Evolutionary conservation across 2,329 filamentous ascomycete genomes (phyloP).

Genomic region (Nigrograna mackinnonii): DNA sequence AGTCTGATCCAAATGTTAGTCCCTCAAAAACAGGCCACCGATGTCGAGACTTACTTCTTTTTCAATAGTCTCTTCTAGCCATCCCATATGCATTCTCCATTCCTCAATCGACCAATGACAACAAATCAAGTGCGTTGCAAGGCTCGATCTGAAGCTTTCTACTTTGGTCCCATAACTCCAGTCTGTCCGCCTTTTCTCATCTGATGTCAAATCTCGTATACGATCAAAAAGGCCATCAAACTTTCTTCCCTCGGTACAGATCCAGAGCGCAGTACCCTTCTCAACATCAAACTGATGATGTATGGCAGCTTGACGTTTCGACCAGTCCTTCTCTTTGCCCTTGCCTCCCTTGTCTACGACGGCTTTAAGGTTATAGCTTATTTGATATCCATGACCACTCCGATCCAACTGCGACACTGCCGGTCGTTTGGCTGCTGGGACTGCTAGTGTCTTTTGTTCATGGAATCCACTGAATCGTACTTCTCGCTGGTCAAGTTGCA

Average conservation of each 20-base stretch:
- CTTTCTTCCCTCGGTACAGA: conserved; percentile 41
- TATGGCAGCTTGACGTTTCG: conserved; percentile 42
- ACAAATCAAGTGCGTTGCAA: conserved; percentile 42
- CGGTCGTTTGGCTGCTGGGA: conserved; percentile 9
- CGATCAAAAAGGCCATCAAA: conserved; percentile 22
- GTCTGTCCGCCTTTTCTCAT: conserved; percentile 33
- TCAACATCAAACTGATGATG: conserved; percentile 47
- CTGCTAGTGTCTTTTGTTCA: conserved; percentile 29
- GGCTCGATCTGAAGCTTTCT: conserved; percentile 40
- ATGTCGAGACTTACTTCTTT: conserved; percentile 32
- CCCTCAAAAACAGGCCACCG: too few species aligned
- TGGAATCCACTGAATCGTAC: conserved; percentile 43
- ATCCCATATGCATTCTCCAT: conserved; percentile 49
- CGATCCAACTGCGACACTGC: conserved; percentile 26
- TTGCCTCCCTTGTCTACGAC: conserved; percentile 11
- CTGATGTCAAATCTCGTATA: conserved; percentile 35
- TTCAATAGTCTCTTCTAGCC: conserved; percentile 41
- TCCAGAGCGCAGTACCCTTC: conserved; percentile 43
- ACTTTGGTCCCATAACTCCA: conserved; percentile 30
- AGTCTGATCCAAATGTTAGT: too few species aligned
- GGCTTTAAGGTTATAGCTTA: conserved; percentile 42
- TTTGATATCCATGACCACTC: conserved; percentile 40
- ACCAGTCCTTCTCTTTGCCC: conserved; percentile 29
- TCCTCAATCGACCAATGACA: conserved; percentile 47
- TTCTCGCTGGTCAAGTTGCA: conserved; percentile 30